A percentile compares a stretch with the other conserved stretches of the same genome.
Conservation (phyloP, 2,329 filamentous ascomycete species). For the Claviceps purpurea region DNA sequence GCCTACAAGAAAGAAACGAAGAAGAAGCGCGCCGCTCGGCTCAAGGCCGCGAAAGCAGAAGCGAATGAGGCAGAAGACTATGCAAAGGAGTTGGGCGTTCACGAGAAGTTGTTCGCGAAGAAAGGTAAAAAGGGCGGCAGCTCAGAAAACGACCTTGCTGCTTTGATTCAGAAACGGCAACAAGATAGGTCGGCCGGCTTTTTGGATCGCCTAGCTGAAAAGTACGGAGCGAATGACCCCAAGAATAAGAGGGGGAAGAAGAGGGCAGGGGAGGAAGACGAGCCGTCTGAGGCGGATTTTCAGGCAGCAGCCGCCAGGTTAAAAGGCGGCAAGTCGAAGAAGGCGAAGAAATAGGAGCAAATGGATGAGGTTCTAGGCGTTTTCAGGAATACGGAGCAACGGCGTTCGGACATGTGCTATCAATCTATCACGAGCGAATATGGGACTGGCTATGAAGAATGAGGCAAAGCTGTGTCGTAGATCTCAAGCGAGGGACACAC, state of each 20-base stretch:
- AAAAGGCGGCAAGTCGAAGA: constrained; percentile 13
- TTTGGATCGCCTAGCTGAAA: constrained; percentile 61
- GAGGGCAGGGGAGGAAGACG: constrained; percentile 44
- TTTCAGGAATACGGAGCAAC: not conserved
- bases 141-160: constrained; percentile 48
- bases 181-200: constrained; percentile 47
- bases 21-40: constrained; percentile 43
- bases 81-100: constrained; percentile 60
- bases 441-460: not conserved
- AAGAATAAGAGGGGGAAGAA: constrained; percentile 40
- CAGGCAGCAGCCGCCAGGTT: constrained; percentile 41
- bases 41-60: constrained; percentile 52
- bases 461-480: not conserved
- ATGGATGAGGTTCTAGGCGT: not conserved
- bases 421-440: not conserved
- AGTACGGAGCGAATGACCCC: constrained; percentile 43
- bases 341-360: not conserved
- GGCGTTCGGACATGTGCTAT: not conserved
- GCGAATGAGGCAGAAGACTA: constrained; percentile 60
- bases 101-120: constrained; percentile 52
- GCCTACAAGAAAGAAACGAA: constrained; percentile 64
- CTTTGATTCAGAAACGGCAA: constrained; percentile 61
- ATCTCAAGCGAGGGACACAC: not conserved
- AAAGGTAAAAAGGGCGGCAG: constrained; percentile 30
- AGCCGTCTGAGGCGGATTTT: constrained; percentile 46